Evolutionary conservation across 140 eudicot species (phyloP).

Genomic region (Erigeron philadelphicus): DNA sequence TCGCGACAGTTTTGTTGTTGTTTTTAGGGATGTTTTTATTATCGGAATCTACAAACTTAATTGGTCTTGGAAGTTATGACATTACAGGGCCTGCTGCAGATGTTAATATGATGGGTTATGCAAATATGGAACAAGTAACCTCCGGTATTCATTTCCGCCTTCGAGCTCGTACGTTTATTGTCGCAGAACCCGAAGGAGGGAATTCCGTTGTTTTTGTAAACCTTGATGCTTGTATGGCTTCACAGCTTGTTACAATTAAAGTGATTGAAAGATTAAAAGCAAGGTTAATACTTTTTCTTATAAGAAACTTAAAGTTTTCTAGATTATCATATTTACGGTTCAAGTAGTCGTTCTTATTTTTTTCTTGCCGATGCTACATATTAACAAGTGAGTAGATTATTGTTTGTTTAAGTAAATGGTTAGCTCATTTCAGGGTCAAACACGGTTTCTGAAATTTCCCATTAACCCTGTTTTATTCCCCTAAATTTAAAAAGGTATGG

Average conservation of each 20-base stretch:
- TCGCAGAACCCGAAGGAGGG: slow-evolving; percentile 45
- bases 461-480: neutral
- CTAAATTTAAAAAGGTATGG: slow-evolving; percentile 25
- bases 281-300: slow-evolving; percentile 22
- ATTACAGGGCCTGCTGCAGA: slow-evolving; percentile 63
- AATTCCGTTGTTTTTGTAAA: slow-evolving; percentile 34
- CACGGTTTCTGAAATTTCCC: neutral
- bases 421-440: neutral
- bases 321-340: too few species aligned
- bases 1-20: neutral
- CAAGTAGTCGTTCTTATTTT: neutral
- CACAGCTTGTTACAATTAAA: slow-evolving; percentile 49
- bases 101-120: slow-evolving; percentile 50
- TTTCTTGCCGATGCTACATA: neutral
- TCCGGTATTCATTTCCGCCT: slow-evolving; percentile 51
- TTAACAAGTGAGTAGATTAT: neutral
- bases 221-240: slow-evolving; percentile 62
- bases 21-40: neutral
- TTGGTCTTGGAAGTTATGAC: slow-evolving; percentile 65
- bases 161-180: slow-evolving; percentile 50
- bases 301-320: neutral
- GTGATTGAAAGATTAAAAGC: slow-evolving; percentile 40
- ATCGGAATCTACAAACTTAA: slow-evolving; percentile 19
- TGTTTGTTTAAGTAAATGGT: slow-evolving; percentile 1
- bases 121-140: slow-evolving; percentile 47